phyloP scores from a whole-genome alignment of 2,329 filamentous ascomycete species.

The Curvularia lunata region DNA sequence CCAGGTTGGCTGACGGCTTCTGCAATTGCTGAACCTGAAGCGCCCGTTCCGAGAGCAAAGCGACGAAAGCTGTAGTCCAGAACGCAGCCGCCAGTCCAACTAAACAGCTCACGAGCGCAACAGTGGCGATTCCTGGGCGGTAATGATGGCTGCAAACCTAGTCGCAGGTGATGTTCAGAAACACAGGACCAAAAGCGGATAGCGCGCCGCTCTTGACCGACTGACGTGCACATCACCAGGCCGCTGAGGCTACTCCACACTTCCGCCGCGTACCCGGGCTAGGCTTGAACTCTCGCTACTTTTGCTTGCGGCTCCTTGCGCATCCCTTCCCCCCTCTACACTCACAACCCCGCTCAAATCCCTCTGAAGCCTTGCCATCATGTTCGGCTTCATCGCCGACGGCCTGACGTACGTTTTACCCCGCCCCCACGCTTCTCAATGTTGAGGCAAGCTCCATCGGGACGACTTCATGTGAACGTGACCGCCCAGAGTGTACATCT shows the following conservation, averaged over 20 bases:
- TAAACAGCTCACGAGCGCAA: background rate
- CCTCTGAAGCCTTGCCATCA: slow-evolving; percentile 20
- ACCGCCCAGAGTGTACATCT: slow-evolving; percentile 16
- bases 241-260: slow-evolving; percentile 24
- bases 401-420: slow-evolving; percentile 46
- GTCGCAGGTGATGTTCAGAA: slow-evolving; percentile 8
- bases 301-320: slow-evolving; percentile 10
- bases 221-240: slow-evolving; percentile 19
- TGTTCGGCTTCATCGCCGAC: slow-evolving; percentile 50
- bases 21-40: background rate
- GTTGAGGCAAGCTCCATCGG: slow-evolving; percentile 18
- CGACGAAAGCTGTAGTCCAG: background rate
- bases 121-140: background rate
- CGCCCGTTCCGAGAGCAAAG: too few relatives aligned
- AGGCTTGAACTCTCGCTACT: slow-evolving; percentile 20
- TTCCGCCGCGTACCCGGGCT: slow-evolving; percentile 26
- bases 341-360: slow-evolving; percentile 1
- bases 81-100: background rate
- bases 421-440: slow-evolving; percentile 31
- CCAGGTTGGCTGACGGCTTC: too few relatives aligned
- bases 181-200: slow-evolving; percentile 13
- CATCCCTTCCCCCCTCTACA: slow-evolving; percentile 10
- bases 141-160: background rate
- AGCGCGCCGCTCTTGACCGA: slow-evolving; percentile 17
- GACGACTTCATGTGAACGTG: slow-evolving; percentile 12